Percentiles rank a stretch among this genome's conserved stretches.
Evolutionary conservation across 2,329 filamentous ascomycete species (phyloP).

Genomic region (Aspergillus calidoustus): DNA sequence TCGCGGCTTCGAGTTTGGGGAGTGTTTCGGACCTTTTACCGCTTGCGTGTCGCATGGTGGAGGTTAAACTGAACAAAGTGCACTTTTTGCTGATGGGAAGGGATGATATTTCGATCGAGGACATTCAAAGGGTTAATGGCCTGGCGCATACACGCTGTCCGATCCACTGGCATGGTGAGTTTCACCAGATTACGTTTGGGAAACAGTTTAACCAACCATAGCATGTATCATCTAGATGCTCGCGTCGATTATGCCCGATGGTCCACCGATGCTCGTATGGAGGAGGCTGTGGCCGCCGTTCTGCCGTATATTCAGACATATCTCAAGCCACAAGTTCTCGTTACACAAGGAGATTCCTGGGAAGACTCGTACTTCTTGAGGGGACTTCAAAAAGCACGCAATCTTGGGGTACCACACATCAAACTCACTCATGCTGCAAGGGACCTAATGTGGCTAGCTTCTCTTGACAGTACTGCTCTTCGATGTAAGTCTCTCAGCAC

Average conservation of each 20-base stretch:
- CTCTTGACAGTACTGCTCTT: slow-evolving; percentile 74
- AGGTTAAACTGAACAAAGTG: slow-evolving; percentile 70
- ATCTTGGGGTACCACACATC: slow-evolving; percentile 67
- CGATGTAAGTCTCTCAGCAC: slow-evolving; percentile 53
- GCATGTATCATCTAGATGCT: slow-evolving; percentile 58
- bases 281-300: slow-evolving; percentile 65
- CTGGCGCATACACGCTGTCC: slow-evolving; percentile 70
- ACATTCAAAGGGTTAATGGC: slow-evolving; percentile 77
- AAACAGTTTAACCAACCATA: neutral
- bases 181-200: slow-evolving; percentile 49
- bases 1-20: slow-evolving; percentile 74
- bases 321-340: slow-evolving; percentile 75
- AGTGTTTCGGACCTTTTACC: slow-evolving; percentile 76
- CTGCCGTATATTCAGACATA: slow-evolving; percentile 73
- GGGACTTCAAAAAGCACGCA: slow-evolving; percentile 59
- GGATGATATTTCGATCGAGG: slow-evolving; percentile 69
- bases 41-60: slow-evolving; percentile 84
- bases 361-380: slow-evolving; percentile 73
- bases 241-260: slow-evolving; percentile 73
- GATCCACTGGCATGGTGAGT: slow-evolving; percentile 62
- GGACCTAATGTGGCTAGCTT: slow-evolving; percentile 75
- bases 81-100: slow-evolving; percentile 81
- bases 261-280: slow-evolving; percentile 73
- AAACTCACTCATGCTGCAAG: slow-evolving; percentile 69
- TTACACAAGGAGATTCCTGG: slow-evolving; percentile 68